Evolutionary conservation across 352 stramenopile genomes (phyloP).

Genomic region (Pythium phragmiticola): DNA sequence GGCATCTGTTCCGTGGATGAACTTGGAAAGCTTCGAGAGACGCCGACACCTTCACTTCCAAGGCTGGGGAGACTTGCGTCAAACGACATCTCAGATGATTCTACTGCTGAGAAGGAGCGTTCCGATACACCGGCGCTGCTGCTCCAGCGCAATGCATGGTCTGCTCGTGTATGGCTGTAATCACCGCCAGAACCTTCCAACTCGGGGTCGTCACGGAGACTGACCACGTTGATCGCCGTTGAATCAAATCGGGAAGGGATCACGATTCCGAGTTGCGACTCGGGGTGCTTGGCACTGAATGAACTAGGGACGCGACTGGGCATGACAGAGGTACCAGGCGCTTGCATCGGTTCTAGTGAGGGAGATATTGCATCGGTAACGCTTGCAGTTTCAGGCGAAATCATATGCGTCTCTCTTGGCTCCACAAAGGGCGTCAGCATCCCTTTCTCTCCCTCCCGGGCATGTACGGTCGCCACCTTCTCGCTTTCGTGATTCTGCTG

Average conservation of each 20-base stretch:
- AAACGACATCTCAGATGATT: constrained; percentile 51
- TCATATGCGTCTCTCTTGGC: background rate
- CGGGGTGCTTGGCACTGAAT: constrained; percentile 15
- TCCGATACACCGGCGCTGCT: constrained; percentile 6
- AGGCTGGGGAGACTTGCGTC: constrained; percentile 40
- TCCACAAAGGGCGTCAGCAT: background rate
- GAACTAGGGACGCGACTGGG: constrained; percentile 6
- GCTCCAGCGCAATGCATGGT: constrained; percentile 12
- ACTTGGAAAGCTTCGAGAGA: constrained; percentile 4
- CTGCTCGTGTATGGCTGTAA: background rate
- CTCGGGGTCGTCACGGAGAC: background rate
- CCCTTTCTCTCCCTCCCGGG: background rate
- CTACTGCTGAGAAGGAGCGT: constrained; percentile 29
- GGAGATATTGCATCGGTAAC: background rate
- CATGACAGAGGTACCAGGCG: constrained; percentile 1
- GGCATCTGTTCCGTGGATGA: constrained; percentile 15
- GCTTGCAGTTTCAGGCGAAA: background rate
- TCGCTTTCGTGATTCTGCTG: background rate
- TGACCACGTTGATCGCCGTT: background rate
- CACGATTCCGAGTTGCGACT: constrained; percentile 22
- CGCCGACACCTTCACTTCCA: constrained; percentile 23
- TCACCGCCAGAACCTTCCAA: constrained; percentile 1
- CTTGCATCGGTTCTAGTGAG: background rate
- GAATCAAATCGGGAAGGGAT: constrained; percentile 21
- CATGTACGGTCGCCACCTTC: background rate